Conservation (phyloP, 257 asterid genomes). For the Solanum peruvianum region DNA sequence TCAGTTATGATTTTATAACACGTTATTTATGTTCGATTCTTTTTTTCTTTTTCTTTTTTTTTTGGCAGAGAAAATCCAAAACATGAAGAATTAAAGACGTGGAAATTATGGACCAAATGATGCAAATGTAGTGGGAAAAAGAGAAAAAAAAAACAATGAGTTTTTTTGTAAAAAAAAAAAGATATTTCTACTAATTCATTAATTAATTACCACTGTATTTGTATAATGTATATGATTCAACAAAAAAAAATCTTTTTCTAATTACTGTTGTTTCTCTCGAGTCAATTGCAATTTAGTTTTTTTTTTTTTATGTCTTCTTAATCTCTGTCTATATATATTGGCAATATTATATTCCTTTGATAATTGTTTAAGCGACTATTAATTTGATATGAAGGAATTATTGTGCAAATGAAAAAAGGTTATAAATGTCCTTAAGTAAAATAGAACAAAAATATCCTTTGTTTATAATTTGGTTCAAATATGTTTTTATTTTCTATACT, state of each 20-base stretch:
- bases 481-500: no score
- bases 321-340: background rate
- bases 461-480: no score
- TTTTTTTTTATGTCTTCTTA: background rate
- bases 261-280: background rate
- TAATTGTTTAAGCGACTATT: no score
- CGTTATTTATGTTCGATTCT: background rate
- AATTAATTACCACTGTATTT: background rate
- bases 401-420: no score
- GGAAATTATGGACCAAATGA: background rate
- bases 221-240: background rate
- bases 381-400: no score
- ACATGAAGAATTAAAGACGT: background rate
- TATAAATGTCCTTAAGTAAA: no score
- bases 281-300: background rate
- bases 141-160: background rate
- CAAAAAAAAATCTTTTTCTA: background rate
- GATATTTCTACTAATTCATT: background rate
- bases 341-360: background rate
- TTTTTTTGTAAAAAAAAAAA: background rate
- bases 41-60: background rate
- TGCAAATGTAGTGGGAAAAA: background rate
- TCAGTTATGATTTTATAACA: background rate
- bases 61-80: background rate
- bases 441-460: no score